These are phyloP conservation scores for Chaetomium fimeti DNA, from an alignment of 495 filamentous ascomycete genomes.

Conservation along the genomic window DNA sequence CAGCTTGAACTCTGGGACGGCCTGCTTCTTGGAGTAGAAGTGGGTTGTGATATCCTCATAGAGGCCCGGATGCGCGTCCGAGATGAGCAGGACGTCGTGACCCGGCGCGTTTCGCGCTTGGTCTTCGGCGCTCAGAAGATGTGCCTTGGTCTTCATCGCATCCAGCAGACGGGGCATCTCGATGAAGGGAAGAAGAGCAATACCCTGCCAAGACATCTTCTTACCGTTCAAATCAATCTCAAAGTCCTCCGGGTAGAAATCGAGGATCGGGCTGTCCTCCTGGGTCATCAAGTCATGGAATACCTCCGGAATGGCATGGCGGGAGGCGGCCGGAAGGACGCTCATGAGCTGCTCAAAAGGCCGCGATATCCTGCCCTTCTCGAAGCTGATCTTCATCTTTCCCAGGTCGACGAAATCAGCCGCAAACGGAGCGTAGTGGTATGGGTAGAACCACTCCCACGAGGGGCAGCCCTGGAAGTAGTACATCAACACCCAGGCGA, in stretches of 20 bases:
- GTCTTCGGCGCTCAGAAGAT: slow-evolving; percentile 75
- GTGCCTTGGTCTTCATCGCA: slow-evolving; percentile 82
- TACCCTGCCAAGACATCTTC: slow-evolving; percentile 98
- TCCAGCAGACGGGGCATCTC: slow-evolving; percentile 82
- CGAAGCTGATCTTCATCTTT: slow-evolving; percentile 75
- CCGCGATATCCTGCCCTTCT: slow-evolving; percentile 80
- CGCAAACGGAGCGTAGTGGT: slow-evolving; percentile 97
- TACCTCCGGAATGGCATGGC: slow-evolving; percentile 80
- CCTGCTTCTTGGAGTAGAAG: slow-evolving; percentile 89
- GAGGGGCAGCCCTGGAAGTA: slow-evolving; percentile 98
- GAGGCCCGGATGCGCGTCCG: slow-evolving; percentile 68
- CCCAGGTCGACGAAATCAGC: slow-evolving; percentile 86
- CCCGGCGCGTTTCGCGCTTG: slow-evolving; percentile 74
- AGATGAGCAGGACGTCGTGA: slow-evolving; percentile 77
- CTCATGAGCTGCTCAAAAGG: slow-evolving; percentile 99
- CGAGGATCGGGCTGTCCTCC: slow-evolving; percentile 82
- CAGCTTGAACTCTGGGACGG: slow-evolving; percentile 61
- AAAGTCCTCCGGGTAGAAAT: slow-evolving; percentile 97
- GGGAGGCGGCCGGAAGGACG: slow-evolving; percentile 87
- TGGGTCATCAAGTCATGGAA: slow-evolving; percentile 89
- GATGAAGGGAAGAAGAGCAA: slow-evolving; percentile 91
- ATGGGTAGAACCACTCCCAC: slow-evolving; percentile 98
- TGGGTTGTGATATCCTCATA: slow-evolving; percentile 76
- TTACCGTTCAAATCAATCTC: slow-evolving; percentile 92
- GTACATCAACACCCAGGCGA: slow-evolving; percentile 97